These are phyloP conservation scores for Globisporangium paroecandrum DNA, from an alignment of 352 stramenopile species.

Conservation along the genomic window DNA sequence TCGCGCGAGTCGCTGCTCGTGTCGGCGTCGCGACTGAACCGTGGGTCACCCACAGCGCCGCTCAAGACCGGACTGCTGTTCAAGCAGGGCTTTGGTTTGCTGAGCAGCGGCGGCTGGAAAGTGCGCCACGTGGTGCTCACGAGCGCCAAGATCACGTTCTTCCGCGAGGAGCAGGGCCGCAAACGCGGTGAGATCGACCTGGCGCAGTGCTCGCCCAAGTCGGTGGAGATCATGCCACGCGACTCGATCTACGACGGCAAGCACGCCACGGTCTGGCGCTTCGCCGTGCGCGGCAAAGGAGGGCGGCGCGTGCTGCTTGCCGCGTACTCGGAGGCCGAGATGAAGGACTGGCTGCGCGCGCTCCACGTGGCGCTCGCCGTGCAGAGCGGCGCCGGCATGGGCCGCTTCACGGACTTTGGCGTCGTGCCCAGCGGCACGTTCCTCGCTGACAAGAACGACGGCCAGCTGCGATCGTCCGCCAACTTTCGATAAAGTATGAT, in stretches of 20 bases:
- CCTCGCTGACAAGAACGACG: conserved; percentile 49
- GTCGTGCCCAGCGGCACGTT: conserved; percentile 65
- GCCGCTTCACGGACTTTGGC: conserved; percentile 62
- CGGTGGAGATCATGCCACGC: conserved; percentile 79
- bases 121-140: conserved; percentile 71
- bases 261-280: conserved; percentile 78
- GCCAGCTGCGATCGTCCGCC: conserved; percentile 51
- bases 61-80: conserved; percentile 76
- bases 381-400: conserved; percentile 38
- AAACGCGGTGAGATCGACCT: conserved; percentile 74
- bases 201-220: conserved; percentile 53
- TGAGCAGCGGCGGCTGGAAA: conserved; percentile 65
- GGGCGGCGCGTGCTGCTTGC: conserved; percentile 62
- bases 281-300: conserved; percentile 61
- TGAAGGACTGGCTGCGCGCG: conserved; percentile 83
- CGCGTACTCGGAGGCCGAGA: conserved; percentile 76
- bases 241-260: conserved; percentile 78
- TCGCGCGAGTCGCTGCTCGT: conserved; percentile 51
- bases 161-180: conserved; percentile 61
- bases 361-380: conserved; percentile 69
- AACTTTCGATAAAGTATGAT: conserved; percentile 24
- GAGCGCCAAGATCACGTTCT: conserved; percentile 66
- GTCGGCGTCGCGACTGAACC: conserved; percentile 34
- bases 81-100: conserved; percentile 64
- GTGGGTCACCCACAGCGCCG: conserved; percentile 21